A percentile compares a stretch with the other conserved stretches of the same genome.
Conservation (phyloP, 352 stramenopile genomes). For the Globisporangium iwayamae region DNA sequence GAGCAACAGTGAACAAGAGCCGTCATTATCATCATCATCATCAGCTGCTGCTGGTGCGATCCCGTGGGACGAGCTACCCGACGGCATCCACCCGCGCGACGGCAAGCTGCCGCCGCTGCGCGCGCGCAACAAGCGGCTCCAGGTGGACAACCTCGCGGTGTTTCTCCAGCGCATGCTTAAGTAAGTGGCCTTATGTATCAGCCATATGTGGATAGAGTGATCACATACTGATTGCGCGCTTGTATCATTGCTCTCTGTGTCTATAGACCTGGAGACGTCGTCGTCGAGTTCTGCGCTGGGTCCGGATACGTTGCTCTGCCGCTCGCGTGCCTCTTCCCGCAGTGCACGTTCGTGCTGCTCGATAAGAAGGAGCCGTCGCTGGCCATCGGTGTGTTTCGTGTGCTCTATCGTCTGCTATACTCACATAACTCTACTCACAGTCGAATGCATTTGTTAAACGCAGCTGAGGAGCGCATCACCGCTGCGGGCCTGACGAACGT, state of each 20-base stretch:
- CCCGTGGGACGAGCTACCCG: conserved; percentile 54
- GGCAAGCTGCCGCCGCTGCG: conserved; percentile 52
- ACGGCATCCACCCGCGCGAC: conserved; percentile 65
- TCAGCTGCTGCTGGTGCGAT: conserved; percentile 26
- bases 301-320: conserved; percentile 76
- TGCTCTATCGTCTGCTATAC: neutral
- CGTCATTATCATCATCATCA: neutral
- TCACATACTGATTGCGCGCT: neutral
- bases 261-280: conserved; percentile 55
- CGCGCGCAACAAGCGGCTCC: conserved; percentile 64
- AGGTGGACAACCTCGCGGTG: conserved; percentile 76
- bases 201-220: neutral
- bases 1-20: neutral
- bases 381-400: conserved; percentile 44
- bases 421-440: neutral
- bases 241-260: neutral
- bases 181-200: conserved; percentile 18
- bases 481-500: conserved; percentile 62
- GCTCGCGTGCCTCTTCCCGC: conserved; percentile 65
- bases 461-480: conserved; percentile 62
- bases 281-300: conserved; percentile 82
- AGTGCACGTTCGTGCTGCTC: conserved; percentile 73
- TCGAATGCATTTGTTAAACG: neutral
- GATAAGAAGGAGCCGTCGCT: conserved; percentile 80
- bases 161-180: conserved; percentile 61